phyloP scores from a whole-genome alignment of 805 yeast species.

The Candida tibetensis region DNA sequence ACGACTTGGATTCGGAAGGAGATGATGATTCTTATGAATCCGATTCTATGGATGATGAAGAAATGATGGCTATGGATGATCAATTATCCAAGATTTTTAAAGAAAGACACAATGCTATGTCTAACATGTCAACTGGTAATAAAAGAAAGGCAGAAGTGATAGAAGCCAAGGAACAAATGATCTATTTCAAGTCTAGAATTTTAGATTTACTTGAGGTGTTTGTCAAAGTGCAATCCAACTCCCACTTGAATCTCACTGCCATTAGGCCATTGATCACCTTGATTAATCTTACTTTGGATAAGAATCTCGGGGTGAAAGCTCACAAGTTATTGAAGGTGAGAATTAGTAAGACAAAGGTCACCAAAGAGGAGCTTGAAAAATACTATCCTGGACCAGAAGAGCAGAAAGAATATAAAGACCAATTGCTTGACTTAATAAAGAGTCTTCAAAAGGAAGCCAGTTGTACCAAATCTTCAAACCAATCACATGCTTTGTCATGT shows the following conservation, averaged over 20 bases:
- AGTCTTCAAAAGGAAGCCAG: constrained; percentile 44
- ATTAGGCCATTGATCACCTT: constrained; percentile 57
- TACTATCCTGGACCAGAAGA: constrained; percentile 16
- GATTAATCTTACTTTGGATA: constrained; percentile 67
- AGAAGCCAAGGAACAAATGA: constrained; percentile 77
- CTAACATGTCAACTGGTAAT: constrained; percentile 51
- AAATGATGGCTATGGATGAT: constrained; percentile 91
- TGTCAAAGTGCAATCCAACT: constrained; percentile 43
- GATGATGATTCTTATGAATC: constrained; percentile 62
- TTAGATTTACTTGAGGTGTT: constrained; percentile 74
- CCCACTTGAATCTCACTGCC: constrained; percentile 40
- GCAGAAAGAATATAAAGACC: constrained; percentile 14
- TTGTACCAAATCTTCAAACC: constrained; percentile 42
- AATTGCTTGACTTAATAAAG: constrained; percentile 29
- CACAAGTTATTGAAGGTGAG: constrained; percentile 64
- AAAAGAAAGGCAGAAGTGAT: constrained; percentile 69
- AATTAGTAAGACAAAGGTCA: constrained; percentile 49
- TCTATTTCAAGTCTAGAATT: constrained; percentile 72
- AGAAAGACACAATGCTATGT: constrained; percentile 69
- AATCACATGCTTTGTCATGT: constrained; percentile 54
- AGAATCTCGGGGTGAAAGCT: constrained; percentile 68
- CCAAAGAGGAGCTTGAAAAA: constrained; percentile 16
- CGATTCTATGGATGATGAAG: constrained; percentile 87
- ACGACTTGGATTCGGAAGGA: constrained; percentile 32
- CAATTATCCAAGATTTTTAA: constrained; percentile 81